Base-by-base conservation (phyloP, 1,139 yeast genomes). In the Arxiozyma telluris region DNA sequence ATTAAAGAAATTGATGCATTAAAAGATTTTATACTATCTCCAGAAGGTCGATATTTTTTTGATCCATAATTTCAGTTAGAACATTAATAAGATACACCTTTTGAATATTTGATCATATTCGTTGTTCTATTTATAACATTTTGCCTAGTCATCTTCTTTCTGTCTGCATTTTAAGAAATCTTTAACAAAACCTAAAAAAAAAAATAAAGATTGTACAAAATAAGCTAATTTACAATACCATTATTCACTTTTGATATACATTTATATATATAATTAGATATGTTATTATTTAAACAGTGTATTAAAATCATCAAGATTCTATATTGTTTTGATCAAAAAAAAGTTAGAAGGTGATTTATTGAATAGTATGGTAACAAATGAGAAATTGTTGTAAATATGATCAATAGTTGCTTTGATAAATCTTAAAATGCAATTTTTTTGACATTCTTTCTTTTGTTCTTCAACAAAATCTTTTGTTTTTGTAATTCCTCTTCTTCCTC, bases 401-500 rank as follows among this genome's bases (percentile, higher is more conserved):
- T 30, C 17, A 45, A 45, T 15, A 34, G 3, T 6, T 34, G 39
- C 11, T 45, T 45, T 45, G 15, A 18, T 15, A 20, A 22, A 30
- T 34, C 25, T 59, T 60, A 67, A 57, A 69, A 69, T 52, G 68
- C 69, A 57, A 69, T 61, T 58, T 67, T 68, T 62, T 67, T 69
- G 53, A 64, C 61, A 66, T 69, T 73, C 63, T 69, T 68, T 70
- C 71, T 76, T 76, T 83, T 87, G 81, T 85, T 84, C 71, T 81
- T 83, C 70, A 90, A 80, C 66, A 88, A 74, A 53, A 90, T 83
- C 83, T 87, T 84, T 71, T 84, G 87, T 69, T 82, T 82, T 62
- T 77, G 77, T 59, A 71, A 71, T 67, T 76, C 77, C 59, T 73
- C 74, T 56, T 74, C 75, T 54, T 70, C 73, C 39, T 34, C 39